Evolutionary conservation across 2,329 filamentous ascomycete genomes (phyloP), one percentile per base, ranked within the genome.

Genomic region (Myotisia sp.): DNA sequence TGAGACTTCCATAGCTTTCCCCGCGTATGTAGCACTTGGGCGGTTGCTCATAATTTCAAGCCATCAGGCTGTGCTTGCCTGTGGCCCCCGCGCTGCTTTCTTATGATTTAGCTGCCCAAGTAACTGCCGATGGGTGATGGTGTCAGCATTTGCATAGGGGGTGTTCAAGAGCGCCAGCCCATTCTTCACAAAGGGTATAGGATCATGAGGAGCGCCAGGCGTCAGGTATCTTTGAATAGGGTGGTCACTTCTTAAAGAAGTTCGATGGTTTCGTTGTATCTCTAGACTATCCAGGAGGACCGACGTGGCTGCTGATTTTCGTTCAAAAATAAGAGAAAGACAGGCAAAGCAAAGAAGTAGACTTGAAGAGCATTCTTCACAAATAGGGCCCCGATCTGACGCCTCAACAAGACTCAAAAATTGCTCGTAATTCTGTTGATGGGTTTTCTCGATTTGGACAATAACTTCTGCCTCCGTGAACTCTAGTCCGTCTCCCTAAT

Each of bases 211-310:
- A 13, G 29, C 19, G 10, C 29, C 29, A 6, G 29, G 19, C 6
- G 18, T 32, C 9, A 32, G 29, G n/a, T 13, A 32, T 12, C 29
- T 18, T 16, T 32, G 18, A 3, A 32, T 7, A 4, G 29, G 29
- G 18, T 32, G 29, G 29, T 23, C 19, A 22, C 8, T 23, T 18
- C 19, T 13, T 9, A 9, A 13, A n/a, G 18, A 16, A 4, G 16
- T 6, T 23, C 14, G 29, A 17, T 6, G 12, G 29, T 22, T 21
- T 3, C 13, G 29, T 10, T 14, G 6, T 29, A 29, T 4, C 13
- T 29, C 27, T 13, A 10, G 10, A 10, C 10, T 6, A 12, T 29
- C 27, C 13, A 29, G 16, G 17, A 18, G 4, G 9, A 3, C 14
- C 9, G 5, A 5, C 3, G 3, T 6, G 17, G 27, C 16, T 18